These are phyloP conservation scores for Bathelium albidoporum DNA, from an alignment of 495 filamentous ascomycete species.

Conservation along the genomic window DNA sequence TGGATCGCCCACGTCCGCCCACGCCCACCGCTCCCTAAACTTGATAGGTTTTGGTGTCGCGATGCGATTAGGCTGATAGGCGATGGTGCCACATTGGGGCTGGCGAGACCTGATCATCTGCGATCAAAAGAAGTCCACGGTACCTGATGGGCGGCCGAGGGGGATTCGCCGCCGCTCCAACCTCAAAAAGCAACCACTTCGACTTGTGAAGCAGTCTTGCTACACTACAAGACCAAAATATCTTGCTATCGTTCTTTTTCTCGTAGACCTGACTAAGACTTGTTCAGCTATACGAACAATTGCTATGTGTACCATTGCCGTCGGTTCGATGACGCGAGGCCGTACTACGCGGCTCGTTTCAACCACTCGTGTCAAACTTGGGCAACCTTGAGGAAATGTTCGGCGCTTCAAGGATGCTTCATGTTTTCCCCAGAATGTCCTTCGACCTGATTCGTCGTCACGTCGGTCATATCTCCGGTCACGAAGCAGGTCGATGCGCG, in stretches of 20 bases:
- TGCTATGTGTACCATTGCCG: background rate
- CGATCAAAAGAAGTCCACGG: background rate
- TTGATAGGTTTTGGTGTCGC: background rate
- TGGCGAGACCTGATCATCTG: background rate
- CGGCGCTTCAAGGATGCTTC: slow-evolving; percentile 1
- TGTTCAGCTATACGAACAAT: background rate
- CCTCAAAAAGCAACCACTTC: background rate
- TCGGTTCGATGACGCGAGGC: background rate
- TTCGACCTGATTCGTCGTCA: background rate
- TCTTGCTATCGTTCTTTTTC: background rate
- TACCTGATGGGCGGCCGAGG: background rate
- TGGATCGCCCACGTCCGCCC: background rate
- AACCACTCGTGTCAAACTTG: background rate
- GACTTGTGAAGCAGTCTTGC: background rate
- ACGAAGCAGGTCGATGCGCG: background rate
- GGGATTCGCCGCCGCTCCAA: background rate
- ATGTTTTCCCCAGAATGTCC: background rate
- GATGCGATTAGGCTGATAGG: background rate
- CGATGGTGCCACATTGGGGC: background rate
- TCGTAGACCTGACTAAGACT: background rate
- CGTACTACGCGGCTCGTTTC: background rate
- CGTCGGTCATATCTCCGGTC: background rate
- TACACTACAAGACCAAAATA: background rate
- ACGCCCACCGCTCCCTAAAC: background rate
- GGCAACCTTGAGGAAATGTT: background rate